Evolutionary conservation across 768 basidiomycete genomes (phyloP).

Genomic region (Collybiopsis confluens): DNA sequence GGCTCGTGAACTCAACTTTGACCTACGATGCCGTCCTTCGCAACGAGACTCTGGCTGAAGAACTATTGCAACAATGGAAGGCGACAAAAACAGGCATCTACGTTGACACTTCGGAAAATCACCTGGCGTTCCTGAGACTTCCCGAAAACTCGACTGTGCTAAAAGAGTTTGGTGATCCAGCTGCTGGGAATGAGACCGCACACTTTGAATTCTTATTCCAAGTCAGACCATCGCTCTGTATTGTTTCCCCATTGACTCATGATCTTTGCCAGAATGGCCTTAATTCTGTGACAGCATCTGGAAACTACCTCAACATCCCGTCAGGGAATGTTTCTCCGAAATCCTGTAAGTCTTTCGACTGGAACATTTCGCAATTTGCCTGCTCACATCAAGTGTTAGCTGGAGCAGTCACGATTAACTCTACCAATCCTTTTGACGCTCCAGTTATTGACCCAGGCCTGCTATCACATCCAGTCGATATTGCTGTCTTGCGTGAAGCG

Average conservation of each 20-base stretch:
- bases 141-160: constrained; percentile 19
- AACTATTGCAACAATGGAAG: constrained; percentile 25
- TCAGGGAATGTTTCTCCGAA: constrained; percentile 19
- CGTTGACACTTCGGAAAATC: constrained; percentile 15
- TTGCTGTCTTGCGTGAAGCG: constrained; percentile 17
- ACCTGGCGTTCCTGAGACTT: constrained; percentile 24
- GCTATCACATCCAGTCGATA: constrained; percentile 21
- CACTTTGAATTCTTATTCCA: constrained; percentile 30
- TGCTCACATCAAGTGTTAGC: not conserved
- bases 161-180: constrained; percentile 20
- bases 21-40: constrained; percentile 22
- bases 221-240: constrained; percentile 15
- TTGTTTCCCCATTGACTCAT: not conserved
- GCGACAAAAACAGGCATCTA: constrained; percentile 24
- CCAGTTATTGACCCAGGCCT: constrained; percentile 44
- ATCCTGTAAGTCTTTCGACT: constrained; percentile 19
- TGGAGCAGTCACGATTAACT: constrained; percentile 24
- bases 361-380: no score
- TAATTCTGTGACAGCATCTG: not conserved
- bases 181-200: constrained; percentile 27
- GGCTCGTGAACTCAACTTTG: constrained; percentile 21
- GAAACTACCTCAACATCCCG: constrained; percentile 1
- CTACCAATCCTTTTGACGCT: constrained; percentile 33
- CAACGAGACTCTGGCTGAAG: constrained; percentile 18
- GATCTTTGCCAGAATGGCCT: constrained; percentile 6